Percentiles rank a stretch among this genome's conserved stretches.
Evolutionary conservation across 140 eudicot species (phyloP).

Genomic region (Senecio squalidus): DNA sequence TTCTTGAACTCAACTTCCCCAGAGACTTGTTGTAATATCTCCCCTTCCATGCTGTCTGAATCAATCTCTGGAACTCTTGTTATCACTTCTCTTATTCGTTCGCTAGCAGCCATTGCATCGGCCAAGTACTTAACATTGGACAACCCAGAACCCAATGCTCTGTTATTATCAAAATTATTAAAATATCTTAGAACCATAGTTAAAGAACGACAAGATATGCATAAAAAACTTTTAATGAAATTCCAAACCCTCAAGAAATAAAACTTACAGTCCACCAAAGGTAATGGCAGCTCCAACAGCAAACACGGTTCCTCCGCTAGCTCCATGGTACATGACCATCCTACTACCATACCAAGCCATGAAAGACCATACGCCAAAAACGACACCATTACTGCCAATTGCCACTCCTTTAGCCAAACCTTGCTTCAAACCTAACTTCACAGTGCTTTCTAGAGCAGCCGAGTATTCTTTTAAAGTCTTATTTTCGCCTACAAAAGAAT

Average conservation of each 20-base stretch:
- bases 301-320: constrained; percentile 72
- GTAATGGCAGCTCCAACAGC: constrained; percentile 64
- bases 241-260: neutral
- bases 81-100: constrained; percentile 59
- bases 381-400: constrained; percentile 63
- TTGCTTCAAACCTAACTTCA: constrained; percentile 52
- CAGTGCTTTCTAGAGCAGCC: constrained; percentile 53
- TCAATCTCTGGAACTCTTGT: constrained; percentile 65
- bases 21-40: constrained; percentile 34
- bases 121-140: constrained; percentile 68
- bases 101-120: constrained; percentile 65
- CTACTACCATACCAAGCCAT: constrained; percentile 69
- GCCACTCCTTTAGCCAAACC: constrained; percentile 76
- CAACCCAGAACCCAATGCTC: constrained; percentile 66
- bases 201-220: neutral
- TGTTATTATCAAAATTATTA: constrained; percentile 13
- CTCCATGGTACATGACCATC: constrained; percentile 75
- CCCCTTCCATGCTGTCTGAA: constrained; percentile 73
- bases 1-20: constrained; percentile 68
- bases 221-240: neutral
- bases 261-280: constrained; percentile 69
- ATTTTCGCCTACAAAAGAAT: constrained; percentile 67
- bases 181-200: neutral
- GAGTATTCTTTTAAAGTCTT: constrained; percentile 49
- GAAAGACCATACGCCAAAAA: constrained; percentile 60